Evolutionary conservation across 257 asterid species (phyloP).

Genomic region (Penstemon newberryi): DNA sequence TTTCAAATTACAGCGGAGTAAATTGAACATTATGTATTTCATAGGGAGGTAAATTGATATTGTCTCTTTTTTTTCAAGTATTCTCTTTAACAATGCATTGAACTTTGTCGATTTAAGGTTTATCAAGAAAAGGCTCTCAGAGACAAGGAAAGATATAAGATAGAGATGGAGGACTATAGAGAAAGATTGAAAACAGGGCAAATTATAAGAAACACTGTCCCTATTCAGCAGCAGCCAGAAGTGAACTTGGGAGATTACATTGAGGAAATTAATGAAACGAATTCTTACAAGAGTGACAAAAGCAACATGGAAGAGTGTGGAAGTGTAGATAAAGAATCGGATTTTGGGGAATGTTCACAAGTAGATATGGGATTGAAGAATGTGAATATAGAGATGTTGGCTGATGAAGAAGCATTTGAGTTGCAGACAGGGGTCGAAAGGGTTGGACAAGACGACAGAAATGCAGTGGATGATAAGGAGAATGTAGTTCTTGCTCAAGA

Average conservation of each 20-base stretch:
- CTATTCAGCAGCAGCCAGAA: constrained; percentile 25
- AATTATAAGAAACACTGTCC: constrained; percentile 14
- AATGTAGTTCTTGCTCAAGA: constrained; percentile 20
- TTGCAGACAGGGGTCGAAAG: constrained; percentile 28
- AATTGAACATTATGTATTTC: too few species aligned
- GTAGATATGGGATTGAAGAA: constrained; percentile 32
- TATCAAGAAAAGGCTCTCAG: constrained; percentile 72
- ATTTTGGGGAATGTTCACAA: constrained; percentile 24
- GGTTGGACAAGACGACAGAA: constrained; percentile 1
- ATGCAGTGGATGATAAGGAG: constrained; percentile 15
- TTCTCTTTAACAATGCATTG: background rate
- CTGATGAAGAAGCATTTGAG: constrained; percentile 35
- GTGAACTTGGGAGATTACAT: background rate
- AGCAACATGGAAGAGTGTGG: constrained; percentile 38
- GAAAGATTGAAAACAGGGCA: constrained; percentile 51
- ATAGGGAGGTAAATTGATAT: too few species aligned
- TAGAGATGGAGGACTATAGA: constrained; percentile 67
- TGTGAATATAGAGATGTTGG: constrained; percentile 32
- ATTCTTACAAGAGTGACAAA: constrained; percentile 29
- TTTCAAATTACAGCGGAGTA: too few species aligned
- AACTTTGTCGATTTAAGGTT: constrained; percentile 39
- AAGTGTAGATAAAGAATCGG: constrained; percentile 27
- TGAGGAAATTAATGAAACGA: constrained; percentile 27
- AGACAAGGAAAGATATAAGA: constrained; percentile 80
- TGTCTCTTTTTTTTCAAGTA: background rate